Evolutionary conservation across 139 green algal genomes (phyloP).

Genomic region (Coccomyxa sp.): DNA sequence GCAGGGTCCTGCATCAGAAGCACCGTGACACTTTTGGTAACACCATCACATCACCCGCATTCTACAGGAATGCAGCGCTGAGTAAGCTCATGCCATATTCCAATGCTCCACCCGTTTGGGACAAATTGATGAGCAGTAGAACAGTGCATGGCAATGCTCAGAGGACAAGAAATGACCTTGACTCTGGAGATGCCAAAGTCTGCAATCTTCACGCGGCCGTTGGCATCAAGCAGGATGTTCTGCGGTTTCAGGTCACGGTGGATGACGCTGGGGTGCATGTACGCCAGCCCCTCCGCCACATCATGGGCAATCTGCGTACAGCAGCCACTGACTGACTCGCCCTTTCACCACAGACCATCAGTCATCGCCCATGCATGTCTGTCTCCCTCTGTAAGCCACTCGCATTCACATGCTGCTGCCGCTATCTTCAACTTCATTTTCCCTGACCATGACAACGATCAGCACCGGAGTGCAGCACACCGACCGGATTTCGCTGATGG

Average conservation of each 20-base stretch:
- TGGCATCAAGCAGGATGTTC: constrained; percentile 69
- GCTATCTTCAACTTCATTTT: no score
- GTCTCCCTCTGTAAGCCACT: no score
- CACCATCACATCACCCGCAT: no score
- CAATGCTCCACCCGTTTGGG: no score
- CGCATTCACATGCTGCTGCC: no score
- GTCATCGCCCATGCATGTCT: neutral
- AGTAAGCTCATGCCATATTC: no score
- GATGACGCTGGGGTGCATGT: constrained; percentile 75
- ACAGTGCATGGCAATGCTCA: no score
- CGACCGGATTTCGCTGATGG: neutral
- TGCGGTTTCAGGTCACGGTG: constrained; percentile 77
- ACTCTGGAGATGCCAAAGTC: constrained; percentile 81
- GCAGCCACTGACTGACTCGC: neutral
- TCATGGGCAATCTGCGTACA: constrained; percentile 52
- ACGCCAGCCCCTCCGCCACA: constrained; percentile 58
- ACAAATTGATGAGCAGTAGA: no score
- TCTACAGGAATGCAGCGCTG: no score
- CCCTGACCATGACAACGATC: no score
- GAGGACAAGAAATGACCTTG: constrained; percentile 22
- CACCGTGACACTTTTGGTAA: neutral
- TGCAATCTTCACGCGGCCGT: constrained; percentile 64
- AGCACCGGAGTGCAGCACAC: no score
- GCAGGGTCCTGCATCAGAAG: constrained; percentile 56
- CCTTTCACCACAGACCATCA: neutral